phyloP scores from a whole-genome alignment of 148 eudicot genomes.

The Camellia japonica region DNA sequence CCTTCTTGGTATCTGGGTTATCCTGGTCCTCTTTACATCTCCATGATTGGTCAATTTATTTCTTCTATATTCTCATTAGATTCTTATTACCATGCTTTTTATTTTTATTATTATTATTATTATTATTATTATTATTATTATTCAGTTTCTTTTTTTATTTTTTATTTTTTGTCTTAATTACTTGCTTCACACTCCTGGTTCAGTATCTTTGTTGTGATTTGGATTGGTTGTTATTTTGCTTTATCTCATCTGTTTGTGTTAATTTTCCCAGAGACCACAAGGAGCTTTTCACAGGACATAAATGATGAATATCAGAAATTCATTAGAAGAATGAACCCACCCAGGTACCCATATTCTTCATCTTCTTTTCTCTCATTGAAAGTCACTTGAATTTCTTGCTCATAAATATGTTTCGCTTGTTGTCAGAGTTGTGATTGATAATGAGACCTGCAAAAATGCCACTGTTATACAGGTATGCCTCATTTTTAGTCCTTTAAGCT shows the following conservation, averaged over 20 bases:
- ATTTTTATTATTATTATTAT: not conserved
- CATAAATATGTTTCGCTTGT: slow-evolving; percentile 20
- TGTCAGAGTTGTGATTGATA: slow-evolving; percentile 86
- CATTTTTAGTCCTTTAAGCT: slow-evolving; percentile 5
- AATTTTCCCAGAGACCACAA: slow-evolving; percentile 41
- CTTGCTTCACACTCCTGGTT: slow-evolving; percentile 25
- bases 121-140: not conserved
- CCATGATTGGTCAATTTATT: slow-evolving; percentile 11
- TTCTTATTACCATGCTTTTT: not conserved
- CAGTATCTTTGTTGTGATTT: slow-evolving; percentile 6
- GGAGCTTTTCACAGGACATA: slow-evolving; percentile 64
- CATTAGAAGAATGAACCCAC: slow-evolving; percentile 93
- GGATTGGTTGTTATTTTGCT: slow-evolving; percentile 8
- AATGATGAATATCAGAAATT: slow-evolving; percentile 93
- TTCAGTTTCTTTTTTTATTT: no score
- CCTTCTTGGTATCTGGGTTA: slow-evolving; percentile 19
- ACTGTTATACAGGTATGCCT: slow-evolving; percentile 76
- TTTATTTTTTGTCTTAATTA: not conserved
- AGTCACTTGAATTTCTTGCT: not conserved
- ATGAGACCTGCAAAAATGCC: slow-evolving; percentile 81
- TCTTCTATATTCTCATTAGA: not conserved
- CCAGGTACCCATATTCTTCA: slow-evolving; percentile 44
- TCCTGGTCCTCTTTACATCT: slow-evolving; percentile 16
- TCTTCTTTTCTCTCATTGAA: slow-evolving; percentile 1
- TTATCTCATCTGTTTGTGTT: slow-evolving; percentile 6